Conservation (phyloP, 2,329 filamentous ascomycete genomes). For the Periconia digitata region DNA sequence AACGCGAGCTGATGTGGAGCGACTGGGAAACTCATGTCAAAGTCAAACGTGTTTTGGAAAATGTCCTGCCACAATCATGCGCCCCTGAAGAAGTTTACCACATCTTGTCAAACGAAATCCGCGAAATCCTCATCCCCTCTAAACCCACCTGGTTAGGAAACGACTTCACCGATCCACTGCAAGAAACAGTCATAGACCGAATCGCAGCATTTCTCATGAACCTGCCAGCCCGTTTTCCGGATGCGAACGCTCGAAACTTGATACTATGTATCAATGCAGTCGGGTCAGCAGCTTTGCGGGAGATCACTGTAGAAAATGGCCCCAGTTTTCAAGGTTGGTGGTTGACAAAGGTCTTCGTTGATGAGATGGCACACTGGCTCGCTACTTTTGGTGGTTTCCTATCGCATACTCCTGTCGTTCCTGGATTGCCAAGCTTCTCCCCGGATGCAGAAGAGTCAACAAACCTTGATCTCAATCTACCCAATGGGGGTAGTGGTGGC, state of each 20-base stretch:
- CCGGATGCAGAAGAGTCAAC: slow-evolving; percentile 31
- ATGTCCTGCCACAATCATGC: slow-evolving; percentile 55
- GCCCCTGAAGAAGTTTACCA: slow-evolving; percentile 59
- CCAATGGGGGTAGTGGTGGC: slow-evolving; percentile 38
- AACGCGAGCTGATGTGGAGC: slow-evolving; percentile 91
- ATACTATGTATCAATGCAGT: slow-evolving; percentile 76
- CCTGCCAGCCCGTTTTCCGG: slow-evolving; percentile 71
- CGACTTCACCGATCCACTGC: slow-evolving; percentile 22
- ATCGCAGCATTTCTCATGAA: slow-evolving; percentile 74
- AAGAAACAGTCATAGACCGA: slow-evolving; percentile 67
- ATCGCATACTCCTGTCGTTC: slow-evolving; percentile 47
- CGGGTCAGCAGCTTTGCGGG: slow-evolving; percentile 75
- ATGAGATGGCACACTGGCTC: slow-evolving; percentile 90
- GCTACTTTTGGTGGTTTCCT: slow-evolving; percentile 91
- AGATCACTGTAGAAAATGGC: slow-evolving; percentile 76
- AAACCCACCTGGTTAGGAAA: slow-evolving; percentile 65
- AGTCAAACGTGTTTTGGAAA: slow-evolving; percentile 58
- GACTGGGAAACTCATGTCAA: slow-evolving; percentile 75
- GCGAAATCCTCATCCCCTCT: slow-evolving; percentile 69
- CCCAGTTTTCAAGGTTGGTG: slow-evolving; percentile 89
- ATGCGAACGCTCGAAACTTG: slow-evolving; percentile 71
- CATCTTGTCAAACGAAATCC: slow-evolving; percentile 62
- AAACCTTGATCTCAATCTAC: slow-evolving; percentile 33
- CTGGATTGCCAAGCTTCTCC: slow-evolving; percentile 27
- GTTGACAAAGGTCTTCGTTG: slow-evolving; percentile 93